Base-by-base conservation (phyloP, 1,284 basidiomycete genomes). In the Marasmius sp. region DNA sequence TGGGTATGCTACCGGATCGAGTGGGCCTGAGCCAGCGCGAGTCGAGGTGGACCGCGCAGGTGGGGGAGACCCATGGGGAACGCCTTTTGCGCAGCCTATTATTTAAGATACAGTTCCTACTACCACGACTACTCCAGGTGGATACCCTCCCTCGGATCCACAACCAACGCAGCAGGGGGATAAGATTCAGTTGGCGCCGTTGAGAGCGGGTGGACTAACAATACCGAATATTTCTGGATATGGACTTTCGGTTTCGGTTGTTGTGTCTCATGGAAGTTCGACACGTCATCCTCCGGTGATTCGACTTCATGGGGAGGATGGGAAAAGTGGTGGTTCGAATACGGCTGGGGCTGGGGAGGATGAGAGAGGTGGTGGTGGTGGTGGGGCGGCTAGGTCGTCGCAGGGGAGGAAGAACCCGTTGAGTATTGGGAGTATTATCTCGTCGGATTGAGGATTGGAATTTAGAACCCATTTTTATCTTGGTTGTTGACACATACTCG, bases 361-460 rank as follows among this genome's bases (percentile, higher is more conserved):
- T 41, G 69, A 69, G 10, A 65, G 70, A 7, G 78, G 78, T 27
- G 27, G 27, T 27, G 27, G 27, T 5, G 27, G 27, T 27, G 27
- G 27, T 2, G n/a, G n/a, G n/a, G n/a, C n/a, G n/a, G n/a, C n/a
- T n/a, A n/a, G n/a, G n/a, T n/a, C n/a, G n/a, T n/a, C 27, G 27
- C 27, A 27, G 27, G 27, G 27, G 54, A 87, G 86, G 79, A 85
- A 83, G 75, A 90, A 88, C 66, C 83, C 83, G 65, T 70, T 91
- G 77, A 89, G 86, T 67, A 91, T 91, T 65, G 86, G 87, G 65
- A 89, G 83, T 68, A 91, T 91, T 65, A 87, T 90, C 63, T 84
- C 85, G 53, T 16, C 48, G 10, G 48, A 49, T 20, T 49, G 18
- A 45, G 27, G n/a, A n/a, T n/a, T n/a, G n/a, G n/a, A n/a, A n/a